phyloP scores from a whole-genome alignment of 139 green algal species.

The Micractinium sp. region DNA sequence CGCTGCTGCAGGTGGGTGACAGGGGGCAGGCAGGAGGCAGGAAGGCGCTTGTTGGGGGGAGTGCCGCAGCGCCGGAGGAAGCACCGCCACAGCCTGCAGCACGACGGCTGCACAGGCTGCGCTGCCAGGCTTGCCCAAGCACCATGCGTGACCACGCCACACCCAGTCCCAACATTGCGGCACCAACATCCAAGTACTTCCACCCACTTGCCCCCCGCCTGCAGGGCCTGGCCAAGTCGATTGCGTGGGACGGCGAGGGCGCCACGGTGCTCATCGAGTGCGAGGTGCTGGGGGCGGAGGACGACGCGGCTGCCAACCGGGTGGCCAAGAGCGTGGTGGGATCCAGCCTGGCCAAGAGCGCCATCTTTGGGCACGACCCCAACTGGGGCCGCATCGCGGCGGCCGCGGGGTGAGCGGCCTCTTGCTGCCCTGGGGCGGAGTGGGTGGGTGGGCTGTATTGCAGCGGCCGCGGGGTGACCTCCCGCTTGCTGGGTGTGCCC shows the following conservation, averaged over 20 bases:
- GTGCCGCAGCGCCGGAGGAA: not conserved
- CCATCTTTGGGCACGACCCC: slow-evolving; percentile 96
- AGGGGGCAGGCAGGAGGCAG: not conserved
- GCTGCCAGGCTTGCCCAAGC: not conserved
- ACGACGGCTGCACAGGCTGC: not conserved
- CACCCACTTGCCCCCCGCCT: not conserved
- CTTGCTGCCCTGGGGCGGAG: not conserved
- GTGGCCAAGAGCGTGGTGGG: slow-evolving; percentile 85
- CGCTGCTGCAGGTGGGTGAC: slow-evolving; percentile 77
- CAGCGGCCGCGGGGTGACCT: too few species aligned
- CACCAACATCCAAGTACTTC: not conserved
- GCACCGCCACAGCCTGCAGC: not conserved
- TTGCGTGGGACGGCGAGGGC: slow-evolving; percentile 99
- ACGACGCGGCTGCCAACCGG: slow-evolving; percentile 60
- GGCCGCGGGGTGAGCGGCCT: slow-evolving; percentile 78
- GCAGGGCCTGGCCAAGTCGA: slow-evolving; percentile 92
- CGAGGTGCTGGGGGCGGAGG: slow-evolving; percentile 53
- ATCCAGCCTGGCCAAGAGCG: slow-evolving; percentile 90
- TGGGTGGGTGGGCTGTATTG: too few species aligned
- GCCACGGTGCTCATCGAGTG: slow-evolving; percentile 96
- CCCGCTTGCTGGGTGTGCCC: not conserved
- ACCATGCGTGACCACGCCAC: too few species aligned
- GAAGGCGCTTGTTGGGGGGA: too few species aligned
- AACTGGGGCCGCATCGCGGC: slow-evolving; percentile 99
- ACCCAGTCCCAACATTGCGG: not conserved